phyloP scores from a whole-genome alignment of 768 basidiomycete species.

The Artomyces pyxidatus region DNA sequence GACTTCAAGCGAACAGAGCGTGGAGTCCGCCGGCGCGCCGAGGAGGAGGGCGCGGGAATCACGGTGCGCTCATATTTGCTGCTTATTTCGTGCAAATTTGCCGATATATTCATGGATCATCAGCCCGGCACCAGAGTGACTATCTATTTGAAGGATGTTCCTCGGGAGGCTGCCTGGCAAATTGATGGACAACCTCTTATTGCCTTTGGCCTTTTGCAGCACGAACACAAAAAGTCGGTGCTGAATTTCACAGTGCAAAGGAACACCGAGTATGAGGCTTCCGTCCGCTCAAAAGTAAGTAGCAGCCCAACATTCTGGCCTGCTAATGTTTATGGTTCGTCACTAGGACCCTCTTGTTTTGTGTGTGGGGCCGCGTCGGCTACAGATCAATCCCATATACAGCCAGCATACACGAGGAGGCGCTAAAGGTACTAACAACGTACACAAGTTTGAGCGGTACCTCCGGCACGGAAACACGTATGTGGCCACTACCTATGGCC shows the following conservation, averaged over 20 bases:
- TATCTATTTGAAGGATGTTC: constrained; percentile 67
- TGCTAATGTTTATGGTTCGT: not conserved
- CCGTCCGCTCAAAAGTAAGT: constrained; percentile 82
- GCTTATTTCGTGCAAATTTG: not conserved
- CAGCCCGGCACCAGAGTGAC: constrained; percentile 82
- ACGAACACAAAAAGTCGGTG: constrained; percentile 94
- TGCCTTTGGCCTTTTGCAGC: constrained; percentile 78
- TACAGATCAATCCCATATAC: constrained; percentile 81
- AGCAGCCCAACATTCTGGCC: not conserved
- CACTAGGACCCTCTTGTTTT: constrained; percentile 78
- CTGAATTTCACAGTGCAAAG: constrained; percentile 89
- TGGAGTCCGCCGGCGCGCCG: constrained; percentile 55
- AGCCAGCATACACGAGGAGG: constrained; percentile 90
- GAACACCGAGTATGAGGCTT: constrained; percentile 88
- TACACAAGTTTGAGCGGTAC: constrained; percentile 93
- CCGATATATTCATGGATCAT: not conserved
- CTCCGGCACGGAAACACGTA: constrained; percentile 72
- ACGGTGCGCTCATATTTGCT: constrained; percentile 42
- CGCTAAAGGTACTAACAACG: constrained; percentile 89
- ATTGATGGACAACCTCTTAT: constrained; percentile 42
- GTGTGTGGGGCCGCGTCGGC: constrained; percentile 81
- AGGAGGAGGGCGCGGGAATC: constrained; percentile 49
- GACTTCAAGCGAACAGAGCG: constrained; percentile 85
- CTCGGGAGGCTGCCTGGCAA: constrained; percentile 40
- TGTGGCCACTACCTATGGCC: constrained; percentile 86